Evolutionary conservation across 2,329 filamentous ascomycete genomes (phyloP).

Genomic region (Cordyceps tenuipes): DNA sequence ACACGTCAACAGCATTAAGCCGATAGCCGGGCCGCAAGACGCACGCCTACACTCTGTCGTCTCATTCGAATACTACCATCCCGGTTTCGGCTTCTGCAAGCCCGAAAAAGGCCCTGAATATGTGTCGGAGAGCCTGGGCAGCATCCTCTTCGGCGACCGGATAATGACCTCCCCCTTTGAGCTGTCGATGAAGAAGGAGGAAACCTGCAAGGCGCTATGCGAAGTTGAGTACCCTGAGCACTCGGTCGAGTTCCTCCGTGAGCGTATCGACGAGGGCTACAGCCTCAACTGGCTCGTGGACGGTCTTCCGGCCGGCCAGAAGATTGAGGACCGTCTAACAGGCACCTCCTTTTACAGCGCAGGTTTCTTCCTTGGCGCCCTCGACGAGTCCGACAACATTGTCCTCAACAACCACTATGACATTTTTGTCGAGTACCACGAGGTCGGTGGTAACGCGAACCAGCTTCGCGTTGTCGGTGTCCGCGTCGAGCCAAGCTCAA

Average conservation of each 20-base stretch:
- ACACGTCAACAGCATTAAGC: conserved; percentile 87
- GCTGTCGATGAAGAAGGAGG: conserved; percentile 76
- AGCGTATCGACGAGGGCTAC: conserved; percentile 74
- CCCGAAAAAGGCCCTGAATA: conserved; percentile 69
- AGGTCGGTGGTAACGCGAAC: conserved; percentile 55
- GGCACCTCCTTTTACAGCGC: conserved; percentile 80
- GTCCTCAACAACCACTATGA: conserved; percentile 92
- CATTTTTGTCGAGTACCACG: conserved; percentile 86
- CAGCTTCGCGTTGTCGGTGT: conserved; percentile 88
- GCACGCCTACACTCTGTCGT: conserved; percentile 83
- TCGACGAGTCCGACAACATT: conserved; percentile 46
- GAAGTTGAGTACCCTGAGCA: conserved; percentile 50
- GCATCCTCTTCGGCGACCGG: conserved; percentile 93
- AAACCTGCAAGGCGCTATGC: conserved; percentile 79
- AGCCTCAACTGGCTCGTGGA: conserved; percentile 95
- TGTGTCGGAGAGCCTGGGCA: conserved; percentile 76
- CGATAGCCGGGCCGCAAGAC: conserved; percentile 68
- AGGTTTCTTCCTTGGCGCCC: conserved; percentile 70
- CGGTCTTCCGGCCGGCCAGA: conserved; percentile 82
- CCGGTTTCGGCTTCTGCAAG: conserved; percentile 78
- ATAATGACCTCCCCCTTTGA: conserved; percentile 96
- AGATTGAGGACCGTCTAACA: conserved; percentile 67
- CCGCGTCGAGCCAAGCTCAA: conserved; percentile 73
- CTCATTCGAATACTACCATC: conserved; percentile 93
- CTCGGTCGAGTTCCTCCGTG: conserved; percentile 71